Evolutionary conservation across 2,329 filamentous ascomycete genomes (phyloP).

Genomic region (Aspergillus sp.): DNA sequence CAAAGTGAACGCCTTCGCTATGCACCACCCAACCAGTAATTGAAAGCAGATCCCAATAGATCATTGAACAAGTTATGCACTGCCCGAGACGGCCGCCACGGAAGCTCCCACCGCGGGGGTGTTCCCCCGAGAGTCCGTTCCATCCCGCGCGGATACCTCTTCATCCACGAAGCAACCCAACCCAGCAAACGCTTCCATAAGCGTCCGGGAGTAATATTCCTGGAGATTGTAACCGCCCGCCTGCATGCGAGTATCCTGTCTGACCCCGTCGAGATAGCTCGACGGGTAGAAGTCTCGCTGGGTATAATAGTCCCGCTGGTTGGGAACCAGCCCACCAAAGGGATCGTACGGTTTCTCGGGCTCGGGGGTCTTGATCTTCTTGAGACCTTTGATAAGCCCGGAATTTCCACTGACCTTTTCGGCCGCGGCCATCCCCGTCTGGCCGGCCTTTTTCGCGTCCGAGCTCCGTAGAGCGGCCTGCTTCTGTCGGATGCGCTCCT

Average conservation of each 20-base stretch:
- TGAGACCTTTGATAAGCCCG: conserved; percentile 74
- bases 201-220: conserved; percentile 76
- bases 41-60: neutral
- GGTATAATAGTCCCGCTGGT: conserved; percentile 67
- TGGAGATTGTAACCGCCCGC: conserved; percentile 80
- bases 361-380: conserved; percentile 58
- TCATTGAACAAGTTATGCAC: neutral
- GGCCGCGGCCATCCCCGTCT: conserved; percentile 13
- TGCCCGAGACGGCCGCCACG: conserved; percentile 20
- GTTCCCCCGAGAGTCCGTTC: conserved; percentile 13
- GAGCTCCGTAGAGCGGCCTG: conserved; percentile 38
- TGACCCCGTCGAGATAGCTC: conserved; percentile 66
- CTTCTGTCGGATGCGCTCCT: conserved; percentile 47
- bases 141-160: conserved; percentile 50
- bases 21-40: conserved; percentile 6
- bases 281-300: conserved; percentile 71
- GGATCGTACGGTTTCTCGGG: conserved; percentile 81
- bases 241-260: conserved; percentile 62
- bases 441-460: conserved; percentile 27
- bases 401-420: conserved; percentile 21
- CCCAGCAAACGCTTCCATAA: conserved; percentile 88
- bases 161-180: conserved; percentile 84
- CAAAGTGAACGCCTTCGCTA: conserved; percentile 15
- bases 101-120: conserved; percentile 20
- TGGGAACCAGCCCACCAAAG: conserved; percentile 67